phyloP scores from a whole-genome alignment of 2,329 filamentous ascomycete species.

The Calonectria pseudoreteaudii region DNA sequence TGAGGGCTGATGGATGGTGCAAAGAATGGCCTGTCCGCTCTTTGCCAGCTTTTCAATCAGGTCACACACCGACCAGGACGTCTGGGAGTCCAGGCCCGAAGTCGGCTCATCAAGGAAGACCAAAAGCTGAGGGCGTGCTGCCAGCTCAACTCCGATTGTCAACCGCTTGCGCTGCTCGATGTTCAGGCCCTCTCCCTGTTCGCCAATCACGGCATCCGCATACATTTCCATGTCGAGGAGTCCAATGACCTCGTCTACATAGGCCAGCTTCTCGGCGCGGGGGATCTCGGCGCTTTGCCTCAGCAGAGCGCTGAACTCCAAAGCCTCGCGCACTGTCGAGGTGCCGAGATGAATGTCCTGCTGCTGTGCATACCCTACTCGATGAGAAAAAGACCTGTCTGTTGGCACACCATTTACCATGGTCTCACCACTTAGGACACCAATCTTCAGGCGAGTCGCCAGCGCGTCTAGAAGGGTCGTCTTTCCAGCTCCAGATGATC shows the following conservation, averaged over 20 bases:
- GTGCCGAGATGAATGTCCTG: slow-evolving; percentile 60
- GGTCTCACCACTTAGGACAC: slow-evolving; percentile 75
- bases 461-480: slow-evolving; percentile 74
- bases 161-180: slow-evolving; percentile 62
- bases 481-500: slow-evolving; percentile 60
- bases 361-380: slow-evolving; percentile 78
- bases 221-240: slow-evolving; percentile 66
- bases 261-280: slow-evolving; percentile 59
- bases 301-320: slow-evolving; percentile 54
- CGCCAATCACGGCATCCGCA: slow-evolving; percentile 61
- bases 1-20: slow-evolving; percentile 63
- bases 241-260: slow-evolving; percentile 63
- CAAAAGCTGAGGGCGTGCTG: slow-evolving; percentile 55
- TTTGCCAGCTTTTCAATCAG: slow-evolving; percentile 72
- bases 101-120: slow-evolving; percentile 66
- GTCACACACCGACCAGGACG: slow-evolving; percentile 76
- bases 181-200: slow-evolving; percentile 56
- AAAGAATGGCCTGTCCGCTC: slow-evolving; percentile 59
- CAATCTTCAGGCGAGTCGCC: slow-evolving; percentile 75
- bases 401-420: slow-evolving; percentile 73
- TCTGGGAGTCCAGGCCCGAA: slow-evolving; percentile 66
- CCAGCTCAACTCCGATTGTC: slow-evolving; percentile 60
- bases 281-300: slow-evolving; percentile 55
- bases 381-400: slow-evolving; percentile 75
- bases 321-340: slow-evolving; percentile 58